Evolutionary conservation across 352 stramenopile species (phyloP).

Genomic region (Globisporangium parvum): DNA sequence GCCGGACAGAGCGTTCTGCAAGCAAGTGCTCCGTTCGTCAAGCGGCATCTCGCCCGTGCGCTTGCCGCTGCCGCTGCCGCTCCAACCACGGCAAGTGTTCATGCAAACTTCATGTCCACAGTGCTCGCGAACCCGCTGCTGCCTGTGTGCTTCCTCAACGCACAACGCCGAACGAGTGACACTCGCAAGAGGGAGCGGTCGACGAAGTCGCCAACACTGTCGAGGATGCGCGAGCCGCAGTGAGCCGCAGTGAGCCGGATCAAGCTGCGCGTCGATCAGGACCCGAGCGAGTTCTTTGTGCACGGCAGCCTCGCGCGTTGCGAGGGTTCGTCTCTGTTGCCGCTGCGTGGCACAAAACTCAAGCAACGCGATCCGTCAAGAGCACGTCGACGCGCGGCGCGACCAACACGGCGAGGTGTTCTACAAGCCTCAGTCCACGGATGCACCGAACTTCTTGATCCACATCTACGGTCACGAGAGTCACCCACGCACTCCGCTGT

Average conservation of each 20-base stretch:
- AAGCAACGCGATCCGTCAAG: not conserved
- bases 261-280: not conserved
- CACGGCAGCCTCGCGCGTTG: not conserved
- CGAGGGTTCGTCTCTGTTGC: too few species aligned
- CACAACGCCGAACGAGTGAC: not conserved
- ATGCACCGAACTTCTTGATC: not conserved
- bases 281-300: conserved; percentile 3
- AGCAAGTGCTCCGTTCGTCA: not conserved
- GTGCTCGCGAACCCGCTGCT: conserved; percentile 4
- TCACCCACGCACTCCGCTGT: conserved; percentile 8
- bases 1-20: not conserved
- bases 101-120: conserved; percentile 1
- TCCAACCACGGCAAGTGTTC: not conserved
- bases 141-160: not conserved
- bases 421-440: conserved; percentile 17
- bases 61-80: too few species aligned
- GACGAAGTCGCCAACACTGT: not conserved
- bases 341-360: not conserved
- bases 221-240: too few species aligned
- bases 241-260: not conserved
- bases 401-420: conserved; percentile 27
- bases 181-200: not conserved
- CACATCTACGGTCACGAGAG: conserved; percentile 25
- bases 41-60: not conserved
- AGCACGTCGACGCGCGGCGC: conserved; percentile 21